Percentiles rank a stretch among this genome's conserved stretches.
Conservation (phyloP, 345 rosid species). For the Orychophragmus violaceus region DNA sequence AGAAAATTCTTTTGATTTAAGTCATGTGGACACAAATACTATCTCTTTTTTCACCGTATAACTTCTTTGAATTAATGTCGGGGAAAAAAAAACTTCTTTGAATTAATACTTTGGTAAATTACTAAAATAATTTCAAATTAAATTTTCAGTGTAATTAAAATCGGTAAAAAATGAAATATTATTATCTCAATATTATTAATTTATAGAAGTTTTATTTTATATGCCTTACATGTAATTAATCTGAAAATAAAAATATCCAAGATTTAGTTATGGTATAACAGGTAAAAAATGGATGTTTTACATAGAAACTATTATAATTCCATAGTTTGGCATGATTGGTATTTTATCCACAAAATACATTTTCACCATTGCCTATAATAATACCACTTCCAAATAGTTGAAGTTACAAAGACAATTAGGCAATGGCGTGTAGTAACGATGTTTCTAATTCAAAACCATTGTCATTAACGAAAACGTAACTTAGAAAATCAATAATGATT, state of each 20-base stretch:
- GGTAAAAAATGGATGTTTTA: not conserved
- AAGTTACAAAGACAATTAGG: not conserved
- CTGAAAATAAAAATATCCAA: not conserved
- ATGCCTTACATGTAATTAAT: not conserved
- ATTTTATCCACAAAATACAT: not conserved
- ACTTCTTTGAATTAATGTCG: too few relatives aligned
- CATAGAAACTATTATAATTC: too few relatives aligned
- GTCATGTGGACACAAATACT: conserved; percentile 29
- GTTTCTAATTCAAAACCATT: not conserved
- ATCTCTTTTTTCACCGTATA: too few relatives aligned
- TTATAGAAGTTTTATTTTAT: not conserved
- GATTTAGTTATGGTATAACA: not conserved
- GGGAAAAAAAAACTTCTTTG: too few relatives aligned
- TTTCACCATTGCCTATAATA: not conserved
- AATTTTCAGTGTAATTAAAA: too few relatives aligned
- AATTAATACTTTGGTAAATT: too few relatives aligned
- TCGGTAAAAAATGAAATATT: too few relatives aligned
- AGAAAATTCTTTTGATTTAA: not conserved
- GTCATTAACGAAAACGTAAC: conserved; percentile 12
- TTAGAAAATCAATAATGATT: conserved; percentile 7
- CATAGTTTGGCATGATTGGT: not conserved
- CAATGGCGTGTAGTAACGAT: not conserved
- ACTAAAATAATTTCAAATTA: too few relatives aligned
- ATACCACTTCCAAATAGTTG: not conserved
- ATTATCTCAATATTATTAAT: too few relatives aligned